Evolutionary conservation across 1,139 yeast genomes (phyloP).

Genomic region (Entelexis sorbosivorans): DNA sequence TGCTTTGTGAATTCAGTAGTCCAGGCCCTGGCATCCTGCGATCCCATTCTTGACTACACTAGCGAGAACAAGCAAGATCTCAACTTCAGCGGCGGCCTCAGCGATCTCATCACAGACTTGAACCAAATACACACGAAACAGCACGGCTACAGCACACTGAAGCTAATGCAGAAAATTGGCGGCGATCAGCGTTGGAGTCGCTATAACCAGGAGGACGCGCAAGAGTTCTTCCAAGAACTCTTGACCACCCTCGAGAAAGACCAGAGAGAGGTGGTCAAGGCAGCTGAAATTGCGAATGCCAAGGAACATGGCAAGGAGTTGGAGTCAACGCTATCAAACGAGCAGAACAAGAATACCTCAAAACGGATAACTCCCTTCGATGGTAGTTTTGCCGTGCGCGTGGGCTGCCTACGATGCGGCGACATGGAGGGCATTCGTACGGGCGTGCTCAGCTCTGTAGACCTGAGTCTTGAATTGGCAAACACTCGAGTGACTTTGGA

Average conservation of each 20-base stretch:
- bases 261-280: conserved; percentile 13
- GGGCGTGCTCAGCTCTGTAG: conserved; percentile 70
- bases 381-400: conserved; percentile 75
- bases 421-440: conserved; percentile 86
- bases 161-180: conserved; percentile 58
- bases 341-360: conserved; percentile 2
- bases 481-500: conserved; percentile 36
- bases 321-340: background rate
- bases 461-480: conserved; percentile 43
- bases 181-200: conserved; percentile 70
- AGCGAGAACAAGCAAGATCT: conserved; percentile 30
- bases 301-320: background rate
- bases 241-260: conserved; percentile 66
- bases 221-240: conserved; percentile 78
- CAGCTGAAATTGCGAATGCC: background rate
- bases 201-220: conserved; percentile 89
- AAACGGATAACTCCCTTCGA: conserved; percentile 65
- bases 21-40: conserved; percentile 71
- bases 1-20: conserved; percentile 88
- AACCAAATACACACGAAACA: conserved; percentile 28
- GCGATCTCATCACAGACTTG: conserved; percentile 29
- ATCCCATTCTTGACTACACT: conserved; percentile 47
- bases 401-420: conserved; percentile 81
- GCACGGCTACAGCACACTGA: conserved; percentile 51
- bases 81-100: conserved; percentile 23